phyloP scores from a whole-genome alignment of 257 asterid genomes.

The Cinchona pubescens region DNA sequence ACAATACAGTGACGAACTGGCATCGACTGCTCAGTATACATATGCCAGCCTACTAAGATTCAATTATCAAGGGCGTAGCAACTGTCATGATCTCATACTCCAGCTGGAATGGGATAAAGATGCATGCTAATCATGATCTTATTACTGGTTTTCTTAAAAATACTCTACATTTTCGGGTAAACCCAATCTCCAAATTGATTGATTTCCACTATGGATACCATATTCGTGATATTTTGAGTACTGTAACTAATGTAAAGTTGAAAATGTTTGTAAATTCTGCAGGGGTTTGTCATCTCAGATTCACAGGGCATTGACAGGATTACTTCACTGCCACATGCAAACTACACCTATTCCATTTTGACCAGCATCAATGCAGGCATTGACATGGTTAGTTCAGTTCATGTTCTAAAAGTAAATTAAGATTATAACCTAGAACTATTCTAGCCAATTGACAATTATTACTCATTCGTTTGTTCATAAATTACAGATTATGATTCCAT shows the following conservation, averaged over 20 bases:
- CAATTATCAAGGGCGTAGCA: slow-evolving; percentile 61
- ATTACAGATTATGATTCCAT: slow-evolving; percentile 69
- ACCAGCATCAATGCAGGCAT: slow-evolving; percentile 41
- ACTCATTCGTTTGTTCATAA: not conserved
- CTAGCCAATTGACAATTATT: no score
- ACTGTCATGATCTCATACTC: slow-evolving; percentile 71
- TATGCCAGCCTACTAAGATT: slow-evolving; percentile 55
- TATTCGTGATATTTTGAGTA: not conserved
- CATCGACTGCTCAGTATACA: slow-evolving; percentile 55
- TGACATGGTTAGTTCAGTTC: slow-evolving; percentile 39
- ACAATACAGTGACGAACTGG: slow-evolving; percentile 43
- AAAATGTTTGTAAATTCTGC: not conserved
- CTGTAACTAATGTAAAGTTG: slow-evolving; percentile 17
- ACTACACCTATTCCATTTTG: slow-evolving; percentile 40
- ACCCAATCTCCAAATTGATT: not conserved
- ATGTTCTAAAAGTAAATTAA: slow-evolving; percentile 5
- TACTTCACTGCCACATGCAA: slow-evolving; percentile 36
- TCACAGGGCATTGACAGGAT: slow-evolving; percentile 40
- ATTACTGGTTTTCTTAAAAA: slow-evolving; percentile 63
- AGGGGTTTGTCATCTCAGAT: slow-evolving; percentile 52
- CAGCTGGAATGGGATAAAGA: slow-evolving; percentile 68
- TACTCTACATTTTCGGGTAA: slow-evolving; percentile 48
- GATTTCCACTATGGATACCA: not conserved
- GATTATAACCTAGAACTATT: slow-evolving; percentile 32
- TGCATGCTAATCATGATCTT: slow-evolving; percentile 65